Evolutionary conservation across 768 basidiomycete genomes (phyloP), one percentile per base, ranked within the genome.

Genomic region (Suillus weaverae): DNA sequence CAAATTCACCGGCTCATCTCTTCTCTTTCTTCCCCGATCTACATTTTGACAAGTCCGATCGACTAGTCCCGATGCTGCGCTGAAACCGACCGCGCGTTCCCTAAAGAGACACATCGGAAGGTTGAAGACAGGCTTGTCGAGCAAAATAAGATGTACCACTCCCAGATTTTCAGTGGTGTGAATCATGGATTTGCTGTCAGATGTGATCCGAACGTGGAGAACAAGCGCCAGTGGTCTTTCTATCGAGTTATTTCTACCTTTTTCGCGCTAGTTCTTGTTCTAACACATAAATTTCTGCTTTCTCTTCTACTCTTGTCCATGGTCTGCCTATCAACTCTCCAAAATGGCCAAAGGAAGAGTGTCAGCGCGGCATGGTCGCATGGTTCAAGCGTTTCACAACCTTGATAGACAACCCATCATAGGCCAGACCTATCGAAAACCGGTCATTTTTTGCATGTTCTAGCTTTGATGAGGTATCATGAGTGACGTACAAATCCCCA

Each of bases 1-100:
- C 26, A 2, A 26, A 26, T 26, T 1, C 26, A 26, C 26, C 26
- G 79, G 87, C 86, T 63, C 57, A 82, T 69, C 16, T 7, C 1
- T 6, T 33, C 35, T 63, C 32, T 56, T 48, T 9, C 41, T 33
- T 33, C 16, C 41, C 8, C 41, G 16, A 53, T 50, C 26, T 36
- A 14, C 7, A 30, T 50, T 3, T 9, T 18, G 48, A 50, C 14
- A 8, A 8, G 16, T 50, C 7, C 14, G 26, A 50, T 16, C 3
- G 26, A 10, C 5, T 66, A 88, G 87, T 78, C 20, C 86, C 86
- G 0, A 71, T 88, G 7, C 73, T 86, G 85, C 64, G 9, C 70
- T 81, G 85, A 86, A 69, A 75, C 71, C 35, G 85, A 86, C 69
- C 68, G 73, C 6, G 79, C 83, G 2, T 86, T 86, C 74, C 78